Percentiles rank a stretch among this genome's conserved stretches.
Conservation (phyloP, 805 yeast species). For the Jamesozyma spencerorum region DNA sequence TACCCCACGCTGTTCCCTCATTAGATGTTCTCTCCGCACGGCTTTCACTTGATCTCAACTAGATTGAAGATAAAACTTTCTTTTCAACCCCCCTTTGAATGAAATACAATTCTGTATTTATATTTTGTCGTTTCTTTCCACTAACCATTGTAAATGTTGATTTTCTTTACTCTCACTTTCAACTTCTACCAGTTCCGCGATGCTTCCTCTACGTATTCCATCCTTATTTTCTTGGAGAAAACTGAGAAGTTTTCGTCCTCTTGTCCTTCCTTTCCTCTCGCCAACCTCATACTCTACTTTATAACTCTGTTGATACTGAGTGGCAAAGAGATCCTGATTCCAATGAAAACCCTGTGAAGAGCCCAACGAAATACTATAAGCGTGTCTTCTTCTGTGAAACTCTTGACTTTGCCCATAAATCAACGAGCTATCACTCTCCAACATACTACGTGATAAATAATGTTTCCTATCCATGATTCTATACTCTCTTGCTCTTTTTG, state of each 20-base stretch:
- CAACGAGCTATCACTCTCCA: not conserved
- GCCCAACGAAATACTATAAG: too few species aligned
- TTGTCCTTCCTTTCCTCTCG: not conserved
- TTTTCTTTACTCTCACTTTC: conserved; percentile 4
- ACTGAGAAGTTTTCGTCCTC: not conserved
- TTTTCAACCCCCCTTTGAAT: too few species aligned
- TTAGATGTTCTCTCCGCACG: too few species aligned
- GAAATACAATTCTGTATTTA: too few species aligned
- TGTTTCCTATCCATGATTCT: not conserved
- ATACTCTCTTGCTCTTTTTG: too few species aligned
- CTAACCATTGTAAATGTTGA: not conserved
- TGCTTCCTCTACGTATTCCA: not conserved
- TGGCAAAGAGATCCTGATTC: conserved; percentile 70
- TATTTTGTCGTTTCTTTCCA: too few species aligned
- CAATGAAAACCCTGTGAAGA: conserved; percentile 62
- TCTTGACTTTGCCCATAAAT: not conserved
- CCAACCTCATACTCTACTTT: conserved; percentile 30
- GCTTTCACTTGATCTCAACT: too few species aligned
- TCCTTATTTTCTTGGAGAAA: not conserved
- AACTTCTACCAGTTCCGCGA: not conserved
- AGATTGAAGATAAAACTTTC: too few species aligned
- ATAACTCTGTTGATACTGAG: conserved; percentile 53
- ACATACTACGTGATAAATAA: not conserved
- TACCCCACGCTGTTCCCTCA: too few species aligned
- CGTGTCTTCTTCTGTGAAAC: not conserved